Conservation (phyloP, 1,284 basidiomycete genomes). For the Melampsora americana region DNA sequence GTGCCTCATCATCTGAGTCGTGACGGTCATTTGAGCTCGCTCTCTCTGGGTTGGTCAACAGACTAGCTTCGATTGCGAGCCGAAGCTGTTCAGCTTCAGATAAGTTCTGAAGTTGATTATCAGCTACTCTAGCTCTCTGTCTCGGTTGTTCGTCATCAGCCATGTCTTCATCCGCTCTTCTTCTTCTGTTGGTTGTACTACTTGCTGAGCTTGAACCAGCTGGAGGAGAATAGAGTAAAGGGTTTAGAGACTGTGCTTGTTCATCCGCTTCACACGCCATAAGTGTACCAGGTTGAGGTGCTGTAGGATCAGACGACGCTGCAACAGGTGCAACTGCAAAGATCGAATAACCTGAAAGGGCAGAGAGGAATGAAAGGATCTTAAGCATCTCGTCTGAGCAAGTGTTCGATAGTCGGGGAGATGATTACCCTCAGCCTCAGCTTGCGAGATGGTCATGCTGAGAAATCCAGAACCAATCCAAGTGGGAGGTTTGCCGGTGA, state of each 20-base stretch:
- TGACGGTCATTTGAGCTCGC: no score
- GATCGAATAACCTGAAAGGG: constrained; percentile 38
- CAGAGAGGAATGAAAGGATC: no score
- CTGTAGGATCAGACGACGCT: constrained; percentile 19
- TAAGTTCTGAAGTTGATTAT: neutral
- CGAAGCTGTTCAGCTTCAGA: constrained; percentile 28
- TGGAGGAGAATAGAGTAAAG: neutral
- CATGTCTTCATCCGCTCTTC: constrained; percentile 7
- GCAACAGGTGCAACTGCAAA: constrained; percentile 26
- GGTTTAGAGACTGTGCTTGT: constrained; percentile 12
- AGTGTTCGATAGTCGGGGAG: neutral
- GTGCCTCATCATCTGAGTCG: no score
- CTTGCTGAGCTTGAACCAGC: neutral
- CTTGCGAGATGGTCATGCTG: constrained; percentile 78
- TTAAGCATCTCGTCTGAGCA: neutral
- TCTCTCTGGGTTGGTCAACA: neutral
- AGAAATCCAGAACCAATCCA: constrained; percentile 81
- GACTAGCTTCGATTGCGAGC: constrained; percentile 35
- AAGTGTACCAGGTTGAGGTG: constrained; percentile 22
- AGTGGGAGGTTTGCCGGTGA: constrained; percentile 63
- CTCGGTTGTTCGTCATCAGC: constrained; percentile 7
- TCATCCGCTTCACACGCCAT: constrained; percentile 36
- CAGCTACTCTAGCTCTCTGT: neutral
- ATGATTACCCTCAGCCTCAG: constrained; percentile 69
- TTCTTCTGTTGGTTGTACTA: constrained; percentile 12